Base-by-base conservation (phyloP, 768 basidiomycete species). In the Leccinum pellstonianum region DNA sequence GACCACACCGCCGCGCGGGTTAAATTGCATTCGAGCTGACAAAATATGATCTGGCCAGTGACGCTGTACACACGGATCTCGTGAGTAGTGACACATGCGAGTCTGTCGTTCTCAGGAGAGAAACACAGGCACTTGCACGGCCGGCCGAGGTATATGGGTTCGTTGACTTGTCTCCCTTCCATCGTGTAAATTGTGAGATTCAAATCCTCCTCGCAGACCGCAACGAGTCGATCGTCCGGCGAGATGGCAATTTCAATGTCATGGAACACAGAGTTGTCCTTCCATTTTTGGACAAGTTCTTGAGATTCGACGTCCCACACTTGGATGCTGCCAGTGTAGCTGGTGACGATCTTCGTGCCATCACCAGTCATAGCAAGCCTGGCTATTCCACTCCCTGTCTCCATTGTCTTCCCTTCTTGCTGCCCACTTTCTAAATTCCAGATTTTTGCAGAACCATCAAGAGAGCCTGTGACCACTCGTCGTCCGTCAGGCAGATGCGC, bases 361-460 rank as follows among this genome's bases (percentile, higher is more conserved):
- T 64, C 54, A 3, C 10, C 35, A 3, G 58, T 63, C 15, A 60
- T 48, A 7, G 55, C 62, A 17, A 27, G 37, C 8, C 29, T 8
- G 1, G 5, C 3, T 35, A 53, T 31, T 23, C n/a, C 35, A 0
- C 8, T 9, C 5, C 3, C 15, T 6, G 52, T 31, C 12, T 31
- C 14, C 58, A 57, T 59, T 1, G 33, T 11, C 8, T 3, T 27
- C 33, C 55, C 61, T 29, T 55, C 60, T 37, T 62, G 58, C 15
- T 33, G 4, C 4, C 64, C 64, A 25, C 14, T 52, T 33, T 57
- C 58, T 15, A 62, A 19, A 47, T 58, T 27, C 61, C 53, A 65
- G 19, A 60, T 7, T 5, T 12, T 41, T 1, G 54, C 12, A 15
- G 5, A 25, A 4, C 49, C 35, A 4, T 56, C 50, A 19, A 23